phyloP scores from a whole-genome alignment of 495 filamentous ascomycete species.

The Rhypophila decipiens region DNA sequence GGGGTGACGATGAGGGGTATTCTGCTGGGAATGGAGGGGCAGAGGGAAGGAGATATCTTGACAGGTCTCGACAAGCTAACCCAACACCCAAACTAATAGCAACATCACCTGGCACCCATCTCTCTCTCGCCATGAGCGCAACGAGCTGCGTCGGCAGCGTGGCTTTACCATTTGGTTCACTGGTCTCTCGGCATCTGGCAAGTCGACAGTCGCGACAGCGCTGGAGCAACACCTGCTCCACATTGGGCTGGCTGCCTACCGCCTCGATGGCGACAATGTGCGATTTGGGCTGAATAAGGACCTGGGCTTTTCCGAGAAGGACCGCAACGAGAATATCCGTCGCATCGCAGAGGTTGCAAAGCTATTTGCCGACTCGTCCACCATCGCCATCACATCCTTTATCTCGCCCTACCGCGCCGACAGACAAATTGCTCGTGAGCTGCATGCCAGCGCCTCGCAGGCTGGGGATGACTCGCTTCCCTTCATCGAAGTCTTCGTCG shows the following conservation, averaged over 20 bases:
- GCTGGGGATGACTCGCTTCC: conserved; percentile 55
- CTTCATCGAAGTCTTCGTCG: conserved; percentile 90
- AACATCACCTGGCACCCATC: conserved; percentile 98
- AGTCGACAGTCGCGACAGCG: conserved; percentile 91
- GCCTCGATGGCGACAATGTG: conserved; percentile 96
- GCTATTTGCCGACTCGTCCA: conserved; percentile 85
- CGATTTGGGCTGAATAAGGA: conserved; percentile 98
- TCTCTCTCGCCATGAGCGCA: conserved; percentile 80
- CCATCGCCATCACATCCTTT: conserved; percentile 88
- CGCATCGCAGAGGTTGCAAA: conserved; percentile 94
- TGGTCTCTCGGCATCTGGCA: conserved; percentile 88
- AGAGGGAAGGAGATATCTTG: too few relatives aligned
- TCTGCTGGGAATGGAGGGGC: too few relatives aligned
- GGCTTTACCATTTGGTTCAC: conserved; percentile 98
- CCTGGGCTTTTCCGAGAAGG: conserved; percentile 85
- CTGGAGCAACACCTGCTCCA: conserved; percentile 94
- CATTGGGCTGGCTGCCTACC: conserved; percentile 73
- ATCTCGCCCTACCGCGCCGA: conserved; percentile 92
- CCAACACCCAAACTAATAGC: too few relatives aligned
- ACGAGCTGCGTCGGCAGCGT: conserved; percentile 67
- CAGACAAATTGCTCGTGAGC: conserved; percentile 67
- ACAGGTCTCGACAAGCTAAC: too few relatives aligned
- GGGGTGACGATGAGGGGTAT: neutral
- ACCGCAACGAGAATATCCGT: conserved; percentile 95
- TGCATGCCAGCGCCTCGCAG: conserved; percentile 57